Base-by-base conservation (phyloP, 2,329 filamentous ascomycete genomes). In the Sporothrix dimorphospora region DNA sequence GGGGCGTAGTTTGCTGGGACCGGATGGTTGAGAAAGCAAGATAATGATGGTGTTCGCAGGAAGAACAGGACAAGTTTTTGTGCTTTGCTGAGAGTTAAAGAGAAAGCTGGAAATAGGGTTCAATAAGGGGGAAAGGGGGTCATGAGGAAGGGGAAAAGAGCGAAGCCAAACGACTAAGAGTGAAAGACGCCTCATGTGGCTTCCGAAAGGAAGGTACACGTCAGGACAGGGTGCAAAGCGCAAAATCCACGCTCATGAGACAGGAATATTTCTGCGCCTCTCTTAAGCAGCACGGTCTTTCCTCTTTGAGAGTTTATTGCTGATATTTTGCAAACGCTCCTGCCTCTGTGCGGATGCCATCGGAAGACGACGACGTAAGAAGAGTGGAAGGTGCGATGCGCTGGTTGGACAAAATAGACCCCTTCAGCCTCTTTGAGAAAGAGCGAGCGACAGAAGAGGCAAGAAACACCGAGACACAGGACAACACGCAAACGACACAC, bases 351-450 rank as follows among this genome's bases (percentile, higher is more conserved):
- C 59, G 12, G 59, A 65, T 47, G 40, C 40, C 21, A 3, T 27
- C 14, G 21, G 61, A 19, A 63, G 38, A 11, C 19, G n/a, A 63
- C 1, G n/a, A 6, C 5, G 34, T 2, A 14, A 63, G 34, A 47
- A 16, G 53, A 38, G 14, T 9, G 67, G 67, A 69, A 69, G 67
- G 51, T n/a, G 51, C 49, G 67, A 53, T 59, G 21, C n/a, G 51
- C 11, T 55, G 45, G 63, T 38, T 21, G 24, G 45, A 38, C 45
- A 8, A 27, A 12, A 57, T 57, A 27, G 53, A 24, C 53, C n/a
- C 21, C 34, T 63, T 8, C 4, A 68, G 65, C 47, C 30, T 12
- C 14, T 27, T 27, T 3, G 8, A 30, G 45, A 27, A 38, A 49
- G 63, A 51, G 12, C 45, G n/a, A 47, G 14, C 34, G 21, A 30